Evolutionary conservation across 2,329 filamentous ascomycete species (phyloP).

Genomic region (Xylariaceae sp.): DNA sequence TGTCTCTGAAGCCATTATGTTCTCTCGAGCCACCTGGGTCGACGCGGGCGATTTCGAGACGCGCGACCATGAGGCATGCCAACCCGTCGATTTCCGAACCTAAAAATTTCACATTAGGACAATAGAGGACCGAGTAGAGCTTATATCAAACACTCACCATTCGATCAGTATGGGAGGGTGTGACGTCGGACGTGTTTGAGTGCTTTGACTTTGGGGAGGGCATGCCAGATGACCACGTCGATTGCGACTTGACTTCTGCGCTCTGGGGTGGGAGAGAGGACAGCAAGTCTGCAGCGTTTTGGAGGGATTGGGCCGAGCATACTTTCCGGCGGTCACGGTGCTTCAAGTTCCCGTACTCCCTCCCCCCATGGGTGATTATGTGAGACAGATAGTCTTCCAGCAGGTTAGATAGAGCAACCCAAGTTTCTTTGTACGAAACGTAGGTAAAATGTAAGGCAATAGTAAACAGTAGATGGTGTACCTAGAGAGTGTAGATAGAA

Average conservation of each 20-base stretch:
- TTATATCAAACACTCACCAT: slow-evolving; percentile 19
- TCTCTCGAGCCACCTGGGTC: slow-evolving; percentile 57
- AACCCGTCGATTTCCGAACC: slow-evolving; percentile 53
- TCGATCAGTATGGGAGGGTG: slow-evolving; percentile 17
- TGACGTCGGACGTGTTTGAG: slow-evolving; percentile 19
- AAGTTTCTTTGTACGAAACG: no score
- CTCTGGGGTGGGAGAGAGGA: slow-evolving; percentile 21
- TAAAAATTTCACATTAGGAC: slow-evolving; percentile 28
- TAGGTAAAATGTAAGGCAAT: no score
- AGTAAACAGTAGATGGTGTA: no score
- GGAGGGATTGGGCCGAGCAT: slow-evolving; percentile 36
- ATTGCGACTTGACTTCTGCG: slow-evolving; percentile 27
- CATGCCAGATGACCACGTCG: slow-evolving; percentile 21
- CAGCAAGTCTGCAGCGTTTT: slow-evolving; percentile 23
- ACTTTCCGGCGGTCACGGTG: slow-evolving; percentile 42
- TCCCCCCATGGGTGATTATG: slow-evolving; percentile 10
- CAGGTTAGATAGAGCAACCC: no score
- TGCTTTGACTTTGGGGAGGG: slow-evolving; percentile 21
- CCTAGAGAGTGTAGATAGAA: no score
- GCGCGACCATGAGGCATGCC: slow-evolving; percentile 61
- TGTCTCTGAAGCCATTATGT: slow-evolving; percentile 54
- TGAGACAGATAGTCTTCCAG: background rate
- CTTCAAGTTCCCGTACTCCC: background rate
- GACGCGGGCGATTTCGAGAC: slow-evolving; percentile 54
- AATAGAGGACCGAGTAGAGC: background rate